Evolutionary conservation across 176 grass and related monocot genomes (phyloP).

Genomic region (Leersia perrieri): DNA sequence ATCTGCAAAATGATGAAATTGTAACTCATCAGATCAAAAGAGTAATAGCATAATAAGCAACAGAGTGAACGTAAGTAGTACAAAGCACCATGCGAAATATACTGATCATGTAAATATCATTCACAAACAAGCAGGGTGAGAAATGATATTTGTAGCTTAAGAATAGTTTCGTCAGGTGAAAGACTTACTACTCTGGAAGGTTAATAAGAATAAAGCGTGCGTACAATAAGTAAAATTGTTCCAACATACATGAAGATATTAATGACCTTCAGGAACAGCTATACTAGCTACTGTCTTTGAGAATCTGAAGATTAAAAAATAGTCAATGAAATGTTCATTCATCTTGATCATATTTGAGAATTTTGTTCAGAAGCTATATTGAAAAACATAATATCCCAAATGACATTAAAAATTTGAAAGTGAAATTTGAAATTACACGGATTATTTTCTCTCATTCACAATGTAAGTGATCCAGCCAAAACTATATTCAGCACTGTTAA

Average conservation of each 20-base stretch:
- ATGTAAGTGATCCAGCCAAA: not conserved
- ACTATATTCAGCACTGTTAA: not conserved
- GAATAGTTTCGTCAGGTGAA: not conserved
- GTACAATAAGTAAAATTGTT: not conserved
- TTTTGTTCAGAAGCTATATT: not conserved
- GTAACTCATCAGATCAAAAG: not conserved
- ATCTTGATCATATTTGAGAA: not conserved
- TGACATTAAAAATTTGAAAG: not conserved
- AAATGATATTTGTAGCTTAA: not conserved
- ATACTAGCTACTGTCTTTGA: not conserved
- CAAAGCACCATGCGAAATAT: not conserved
- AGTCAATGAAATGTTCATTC: not conserved
- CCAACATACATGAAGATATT: not conserved
- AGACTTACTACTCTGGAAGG: not conserved
- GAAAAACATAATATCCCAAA: not conserved
- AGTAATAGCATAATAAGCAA: not conserved
- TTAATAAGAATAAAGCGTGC: not conserved
- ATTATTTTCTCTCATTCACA: not conserved
- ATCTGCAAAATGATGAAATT: slow-evolving; percentile 7
- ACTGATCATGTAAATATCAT: not conserved
- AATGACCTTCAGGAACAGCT: not conserved
- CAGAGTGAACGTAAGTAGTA: not conserved
- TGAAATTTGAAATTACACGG: not conserved
- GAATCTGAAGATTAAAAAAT: not conserved
- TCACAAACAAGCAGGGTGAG: not conserved